Base-by-base conservation (phyloP, 257 asterid genomes). In the Salvia rosmarinus region DNA sequence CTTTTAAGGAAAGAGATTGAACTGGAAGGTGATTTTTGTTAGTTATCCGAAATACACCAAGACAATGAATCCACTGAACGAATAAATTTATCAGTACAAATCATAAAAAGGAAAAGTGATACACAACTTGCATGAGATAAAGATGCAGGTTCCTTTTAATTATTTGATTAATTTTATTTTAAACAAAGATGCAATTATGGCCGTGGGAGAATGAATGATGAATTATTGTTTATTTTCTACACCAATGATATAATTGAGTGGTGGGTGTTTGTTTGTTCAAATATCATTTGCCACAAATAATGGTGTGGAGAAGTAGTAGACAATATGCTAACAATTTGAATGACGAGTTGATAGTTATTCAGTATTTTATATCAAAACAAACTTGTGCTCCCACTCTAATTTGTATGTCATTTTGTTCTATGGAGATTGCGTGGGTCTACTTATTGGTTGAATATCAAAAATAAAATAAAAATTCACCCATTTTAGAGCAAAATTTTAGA, bases 231-330 rank as follows among this genome's bases (percentile, higher is more conserved):
- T 16, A 9, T 17, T 14, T 34, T 32, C 16, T 4, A 37, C 9
- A 3, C 46, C 23, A 37, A 37, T 19, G 1, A 37, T 16, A 16
- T n/a, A 30, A 35, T 37, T 35, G 67, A 61, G 46, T 61, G 50
- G 67, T 61, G 67, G 49, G 50, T 17, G 9, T 35, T 61, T 61
- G n/a, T 61, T 37, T 61, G 67, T 19, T 61, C 23, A 37, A 61
- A 9, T 35, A 19, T 37, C 11, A 37, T 61, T 37, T 37, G 32
- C 34, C 9, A 35, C 4, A 37, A 61, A 61, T 34, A 35, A 10
- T 16, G 46, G 19, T 1, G n/a, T 17, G 32, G 5, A 37, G 3
- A 4, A 17, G 16, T 35, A 9, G 46, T 8, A 16, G 30, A 34
- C 49, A 61, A 61, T 4, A 16, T 32, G 47, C 4, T n/a, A 35